Evolutionary conservation across 768 basidiomycete genomes (phyloP).

Genomic region (Suillus decipiens): DNA sequence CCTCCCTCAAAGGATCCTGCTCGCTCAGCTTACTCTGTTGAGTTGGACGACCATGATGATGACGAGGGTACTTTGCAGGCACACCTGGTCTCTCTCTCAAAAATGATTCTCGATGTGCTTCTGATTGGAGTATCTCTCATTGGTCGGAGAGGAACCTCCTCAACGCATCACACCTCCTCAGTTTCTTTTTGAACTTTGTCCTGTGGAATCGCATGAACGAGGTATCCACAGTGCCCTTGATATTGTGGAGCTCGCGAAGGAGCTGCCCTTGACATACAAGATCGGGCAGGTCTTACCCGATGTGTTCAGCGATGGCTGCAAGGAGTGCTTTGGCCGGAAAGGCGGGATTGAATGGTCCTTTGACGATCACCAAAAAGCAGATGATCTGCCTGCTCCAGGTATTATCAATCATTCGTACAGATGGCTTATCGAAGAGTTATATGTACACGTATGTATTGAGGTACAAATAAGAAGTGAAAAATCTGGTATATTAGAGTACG

Average conservation of each 20-base stretch:
- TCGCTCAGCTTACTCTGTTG: conserved; percentile 18
- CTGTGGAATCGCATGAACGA: conserved; percentile 51
- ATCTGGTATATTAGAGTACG: background rate
- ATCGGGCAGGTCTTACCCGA: no score
- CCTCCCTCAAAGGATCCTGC: conserved; percentile 27
- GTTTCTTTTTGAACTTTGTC: conserved; percentile 64
- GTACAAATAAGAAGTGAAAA: no score
- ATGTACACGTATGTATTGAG: no score
- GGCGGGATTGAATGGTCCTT: no score
- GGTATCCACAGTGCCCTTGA: conserved; percentile 48
- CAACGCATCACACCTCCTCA: conserved; percentile 53
- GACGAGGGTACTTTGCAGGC: conserved; percentile 40
- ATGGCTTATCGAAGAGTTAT: no score
- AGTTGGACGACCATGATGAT: conserved; percentile 23
- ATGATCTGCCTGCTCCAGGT: no score
- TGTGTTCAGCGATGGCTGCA: no score
- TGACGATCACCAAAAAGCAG: no score
- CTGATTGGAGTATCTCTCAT: conserved; percentile 25
- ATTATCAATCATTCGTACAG: no score
- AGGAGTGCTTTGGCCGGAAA: no score
- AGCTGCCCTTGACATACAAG: no score
- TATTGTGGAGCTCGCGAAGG: conserved; percentile 41
- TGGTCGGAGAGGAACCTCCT: conserved; percentile 50
- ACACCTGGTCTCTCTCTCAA: conserved; percentile 50
- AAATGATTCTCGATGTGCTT: background rate